These are phyloP conservation scores for Lachnellula suecica DNA, from an alignment of 2,329 filamentous ascomycete species.

Conservation along the genomic window DNA sequence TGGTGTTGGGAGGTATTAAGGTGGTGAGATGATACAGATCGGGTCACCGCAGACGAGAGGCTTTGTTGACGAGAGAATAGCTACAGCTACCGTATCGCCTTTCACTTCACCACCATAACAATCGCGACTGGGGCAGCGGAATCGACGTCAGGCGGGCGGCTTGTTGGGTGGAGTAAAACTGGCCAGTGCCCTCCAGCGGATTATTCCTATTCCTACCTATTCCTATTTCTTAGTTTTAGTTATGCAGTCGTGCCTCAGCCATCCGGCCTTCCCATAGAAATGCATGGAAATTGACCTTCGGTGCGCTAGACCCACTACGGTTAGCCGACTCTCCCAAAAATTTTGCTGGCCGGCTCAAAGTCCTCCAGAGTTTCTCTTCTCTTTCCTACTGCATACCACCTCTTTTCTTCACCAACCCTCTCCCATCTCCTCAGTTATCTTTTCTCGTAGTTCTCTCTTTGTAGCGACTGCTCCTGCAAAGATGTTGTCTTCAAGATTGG, in stretches of 20 bases:
- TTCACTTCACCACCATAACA: neutral
- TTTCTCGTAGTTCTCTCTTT: constrained; percentile 15
- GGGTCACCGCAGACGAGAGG: neutral
- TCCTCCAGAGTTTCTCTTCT: neutral
- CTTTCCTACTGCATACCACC: constrained; percentile 10
- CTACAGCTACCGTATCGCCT: too few species aligned
- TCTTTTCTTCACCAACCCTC: constrained; percentile 16
- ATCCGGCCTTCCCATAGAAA: too few species aligned
- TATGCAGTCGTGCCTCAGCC: too few species aligned
- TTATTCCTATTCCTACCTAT: too few species aligned
- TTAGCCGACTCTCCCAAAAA: neutral
- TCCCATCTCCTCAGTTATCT: constrained; percentile 14
- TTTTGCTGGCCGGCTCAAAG: neutral
- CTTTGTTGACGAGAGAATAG: too few species aligned
- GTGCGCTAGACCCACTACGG: too few species aligned
- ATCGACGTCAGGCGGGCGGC: neutral
- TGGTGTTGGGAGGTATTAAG: too few species aligned
- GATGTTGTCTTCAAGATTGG: constrained; percentile 72
- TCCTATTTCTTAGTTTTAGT: too few species aligned
- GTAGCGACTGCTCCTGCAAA: constrained; percentile 37
- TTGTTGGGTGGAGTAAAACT: neutral
- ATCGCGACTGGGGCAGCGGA: neutral
- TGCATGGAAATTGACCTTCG: neutral
- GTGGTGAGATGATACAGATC: neutral
- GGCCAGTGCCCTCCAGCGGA: too few species aligned